A percentile compares a stretch with the other conserved stretches of the same genome.
Evolutionary conservation across 2,329 filamentous ascomycete species (phyloP).

Genomic region (Hirsutella minnesotensis): DNA sequence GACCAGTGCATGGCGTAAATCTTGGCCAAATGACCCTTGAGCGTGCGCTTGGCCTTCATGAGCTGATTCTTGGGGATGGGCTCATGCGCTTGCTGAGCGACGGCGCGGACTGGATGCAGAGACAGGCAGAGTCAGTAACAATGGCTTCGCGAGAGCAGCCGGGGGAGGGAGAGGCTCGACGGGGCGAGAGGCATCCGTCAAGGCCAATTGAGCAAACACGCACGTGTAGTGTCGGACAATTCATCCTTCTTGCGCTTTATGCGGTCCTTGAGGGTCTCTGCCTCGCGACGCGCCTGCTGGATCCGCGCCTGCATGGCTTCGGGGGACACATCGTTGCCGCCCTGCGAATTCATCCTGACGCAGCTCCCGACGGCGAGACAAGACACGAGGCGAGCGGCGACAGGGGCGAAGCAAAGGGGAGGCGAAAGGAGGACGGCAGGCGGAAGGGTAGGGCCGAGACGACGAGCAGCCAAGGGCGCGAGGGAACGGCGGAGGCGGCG

Average conservation of each 20-base stretch:
- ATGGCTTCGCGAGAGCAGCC: not conserved
- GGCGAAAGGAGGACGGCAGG: conserved; percentile 4
- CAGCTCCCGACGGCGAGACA: conserved; percentile 4
- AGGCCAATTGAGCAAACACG: conserved; percentile 32
- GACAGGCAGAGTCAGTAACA: conserved; percentile 11
- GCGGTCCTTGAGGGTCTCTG: conserved; percentile 92
- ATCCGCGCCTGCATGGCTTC: conserved; percentile 88
- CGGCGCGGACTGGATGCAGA: conserved; percentile 61
- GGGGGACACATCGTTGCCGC: conserved; percentile 52
- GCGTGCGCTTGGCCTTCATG: conserved; percentile 94
- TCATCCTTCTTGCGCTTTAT: conserved; percentile 99
- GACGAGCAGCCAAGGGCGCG: conserved; percentile 5
- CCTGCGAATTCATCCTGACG: conserved; percentile 42
- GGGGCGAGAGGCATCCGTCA: not conserved
- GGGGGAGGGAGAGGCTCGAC: not conserved
- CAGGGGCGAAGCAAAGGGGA: conserved; percentile 1
- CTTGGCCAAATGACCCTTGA: conserved; percentile 97
- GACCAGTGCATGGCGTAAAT: conserved; percentile 99
- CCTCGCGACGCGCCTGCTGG: conserved; percentile 87
- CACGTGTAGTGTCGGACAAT: conserved; percentile 93
- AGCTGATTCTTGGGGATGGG: conserved; percentile 77
- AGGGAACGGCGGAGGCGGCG: not conserved
- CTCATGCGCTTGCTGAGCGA: conserved; percentile 87
- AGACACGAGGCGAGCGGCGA: conserved; percentile 3
- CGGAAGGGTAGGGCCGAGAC: conserved; percentile 5